phyloP scores from a whole-genome alignment of 139 green algal genomes.

The Zygnema cylindricum region DNA sequence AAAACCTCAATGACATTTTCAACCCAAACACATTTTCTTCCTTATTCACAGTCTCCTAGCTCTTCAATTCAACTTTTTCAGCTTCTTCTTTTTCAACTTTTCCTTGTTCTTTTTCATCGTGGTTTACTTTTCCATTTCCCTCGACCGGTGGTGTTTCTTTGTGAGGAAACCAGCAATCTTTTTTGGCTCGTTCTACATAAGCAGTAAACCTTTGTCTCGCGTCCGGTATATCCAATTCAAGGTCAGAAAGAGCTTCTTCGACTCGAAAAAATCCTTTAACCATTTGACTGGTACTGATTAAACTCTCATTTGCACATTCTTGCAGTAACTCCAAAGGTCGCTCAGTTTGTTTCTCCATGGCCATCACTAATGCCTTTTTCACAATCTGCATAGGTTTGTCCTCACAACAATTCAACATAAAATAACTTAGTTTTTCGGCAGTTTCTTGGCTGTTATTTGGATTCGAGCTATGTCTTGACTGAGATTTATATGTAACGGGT shows the following conservation, averaged over 20 bases:
- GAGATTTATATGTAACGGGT: not conserved
- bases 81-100: not conserved
- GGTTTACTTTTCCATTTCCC: conserved; percentile 10
- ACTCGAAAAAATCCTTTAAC: conserved; percentile 61
- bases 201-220: conserved; percentile 36
- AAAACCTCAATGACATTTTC: not conserved
- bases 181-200: conserved; percentile 13
- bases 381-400: conserved; percentile 49
- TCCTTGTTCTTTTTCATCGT: not conserved
- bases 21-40: not conserved
- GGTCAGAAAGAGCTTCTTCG: conserved; percentile 45
- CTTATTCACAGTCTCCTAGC: not conserved
- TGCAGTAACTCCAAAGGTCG: conserved; percentile 32
- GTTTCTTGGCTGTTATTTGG: no score
- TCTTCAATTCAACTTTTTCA: conserved; percentile 6
- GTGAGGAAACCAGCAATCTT: conserved; percentile 8
- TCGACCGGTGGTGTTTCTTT: no score
- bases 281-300: conserved; percentile 65
- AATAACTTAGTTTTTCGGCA: no score
- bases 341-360: conserved; percentile 58
- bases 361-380: conserved; percentile 62
- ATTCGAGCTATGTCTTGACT: not conserved
- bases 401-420: no score
- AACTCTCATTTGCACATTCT: conserved; percentile 17
- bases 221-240: conserved; percentile 64